phyloP scores from a whole-genome alignment of 2,329 filamentous ascomycete species.

The Nemania sp. region DNA sequence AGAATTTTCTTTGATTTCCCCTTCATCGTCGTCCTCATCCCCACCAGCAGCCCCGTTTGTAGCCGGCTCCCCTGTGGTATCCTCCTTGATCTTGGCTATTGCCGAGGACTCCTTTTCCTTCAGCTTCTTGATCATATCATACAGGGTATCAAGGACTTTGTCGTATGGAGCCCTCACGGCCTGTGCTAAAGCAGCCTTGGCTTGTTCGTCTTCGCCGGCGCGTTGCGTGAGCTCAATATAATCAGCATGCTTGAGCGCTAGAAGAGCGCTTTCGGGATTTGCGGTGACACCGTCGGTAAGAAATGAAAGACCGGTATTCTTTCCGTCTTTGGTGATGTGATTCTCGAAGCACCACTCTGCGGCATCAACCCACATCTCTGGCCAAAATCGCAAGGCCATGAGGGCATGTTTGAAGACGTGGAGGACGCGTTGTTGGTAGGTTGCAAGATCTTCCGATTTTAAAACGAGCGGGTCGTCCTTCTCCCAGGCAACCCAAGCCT shows the following conservation, averaged over 20 bases:
- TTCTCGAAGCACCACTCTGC: constrained; percentile 91
- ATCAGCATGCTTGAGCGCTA: constrained; percentile 89
- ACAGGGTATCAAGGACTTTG: constrained; percentile 82
- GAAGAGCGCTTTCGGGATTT: constrained; percentile 90
- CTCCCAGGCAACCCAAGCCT: constrained; percentile 93
- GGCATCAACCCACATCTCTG: constrained; percentile 93
- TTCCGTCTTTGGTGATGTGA: constrained; percentile 60
- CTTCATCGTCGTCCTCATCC: constrained; percentile 58
- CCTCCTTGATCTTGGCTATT: constrained; percentile 60
- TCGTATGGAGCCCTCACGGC: constrained; percentile 84
- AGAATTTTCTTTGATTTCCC: constrained; percentile 47
- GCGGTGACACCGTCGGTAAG: constrained; percentile 81
- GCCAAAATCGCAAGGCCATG: constrained; percentile 93
- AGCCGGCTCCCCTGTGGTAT: constrained; percentile 41
- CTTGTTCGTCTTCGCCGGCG: constrained; percentile 75
- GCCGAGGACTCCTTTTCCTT: constrained; percentile 66
- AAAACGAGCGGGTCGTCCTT: constrained; percentile 89
- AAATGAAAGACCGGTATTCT: constrained; percentile 71
- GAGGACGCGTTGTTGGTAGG: constrained; percentile 77
- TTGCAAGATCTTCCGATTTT: constrained; percentile 75
- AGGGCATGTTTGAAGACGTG: constrained; percentile 93
- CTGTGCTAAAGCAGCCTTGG: constrained; percentile 74
- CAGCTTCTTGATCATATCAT: constrained; percentile 77
- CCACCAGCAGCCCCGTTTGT: constrained; percentile 36
- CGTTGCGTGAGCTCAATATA: constrained; percentile 79